Conservation (phyloP, 2,329 filamentous ascomycete genomes). For the Cladosporium cucumerinum region DNA sequence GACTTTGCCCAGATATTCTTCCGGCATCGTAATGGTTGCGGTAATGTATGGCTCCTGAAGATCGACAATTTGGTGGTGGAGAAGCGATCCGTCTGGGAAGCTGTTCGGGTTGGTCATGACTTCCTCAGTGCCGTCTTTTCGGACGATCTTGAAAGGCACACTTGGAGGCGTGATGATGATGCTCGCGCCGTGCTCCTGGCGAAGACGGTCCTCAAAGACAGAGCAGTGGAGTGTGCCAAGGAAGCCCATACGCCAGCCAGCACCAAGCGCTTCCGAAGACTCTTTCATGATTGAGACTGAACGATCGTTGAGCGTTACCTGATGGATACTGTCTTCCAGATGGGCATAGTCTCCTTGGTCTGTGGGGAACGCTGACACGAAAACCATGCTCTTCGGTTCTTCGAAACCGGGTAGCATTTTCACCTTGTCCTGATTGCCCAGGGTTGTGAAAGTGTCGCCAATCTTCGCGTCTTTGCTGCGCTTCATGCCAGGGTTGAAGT, state of each 20-base stretch:
- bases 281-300: conserved; percentile 94
- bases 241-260: conserved; percentile 92
- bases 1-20: conserved; percentile 89
- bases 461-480: conserved; percentile 91
- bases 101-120: conserved; percentile 82
- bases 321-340: conserved; percentile 88
- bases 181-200: conserved; percentile 88
- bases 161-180: conserved; percentile 97
- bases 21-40: conserved; percentile 83
- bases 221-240: conserved; percentile 96
- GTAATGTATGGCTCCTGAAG: conserved; percentile 72
- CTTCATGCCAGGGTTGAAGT: conserved; percentile 99
- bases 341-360: conserved; percentile 84
- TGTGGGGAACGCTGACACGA: conserved; percentile 92
- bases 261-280: conserved; percentile 86
- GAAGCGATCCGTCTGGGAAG: conserved; percentile 71
- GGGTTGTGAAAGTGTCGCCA: conserved; percentile 87
- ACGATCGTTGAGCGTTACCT: conserved; percentile 90
- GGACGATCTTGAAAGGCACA: conserved; percentile 84
- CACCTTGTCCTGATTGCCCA: conserved; percentile 72
- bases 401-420: conserved; percentile 87
- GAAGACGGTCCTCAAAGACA: conserved; percentile 94
- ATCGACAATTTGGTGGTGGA: conserved; percentile 55
- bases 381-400: conserved; percentile 98
- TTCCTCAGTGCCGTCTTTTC: conserved; percentile 70